Conservation (phyloP, 1,139 yeast species). For the Petasospora rhodanensis region DNA sequence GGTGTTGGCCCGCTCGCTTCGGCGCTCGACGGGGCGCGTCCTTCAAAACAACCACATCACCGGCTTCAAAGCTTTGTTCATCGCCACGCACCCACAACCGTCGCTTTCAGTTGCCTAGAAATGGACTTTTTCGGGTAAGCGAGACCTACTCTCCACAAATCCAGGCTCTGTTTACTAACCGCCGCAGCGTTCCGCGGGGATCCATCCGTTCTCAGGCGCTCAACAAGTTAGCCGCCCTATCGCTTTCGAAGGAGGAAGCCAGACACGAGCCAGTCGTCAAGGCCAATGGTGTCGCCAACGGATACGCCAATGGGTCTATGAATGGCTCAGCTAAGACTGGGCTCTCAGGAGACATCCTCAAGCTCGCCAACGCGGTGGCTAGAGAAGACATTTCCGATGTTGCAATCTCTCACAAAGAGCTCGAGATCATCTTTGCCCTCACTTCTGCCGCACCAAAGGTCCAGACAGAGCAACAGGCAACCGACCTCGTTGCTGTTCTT, state of each 20-base stretch:
- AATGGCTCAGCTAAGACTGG: constrained; percentile 2
- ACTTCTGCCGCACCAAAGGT: constrained; percentile 48
- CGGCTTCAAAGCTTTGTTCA: too few species aligned
- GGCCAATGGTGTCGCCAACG: constrained; percentile 1
- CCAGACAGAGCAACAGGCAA: constrained; percentile 44
- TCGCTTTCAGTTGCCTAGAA: too few species aligned
- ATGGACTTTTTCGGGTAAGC: too few species aligned
- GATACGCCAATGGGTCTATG: constrained; percentile 3
- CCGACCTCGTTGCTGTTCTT: constrained; percentile 47
- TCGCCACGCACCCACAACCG: too few species aligned
- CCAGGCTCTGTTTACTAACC: too few species aligned
- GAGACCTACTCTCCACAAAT: too few species aligned
- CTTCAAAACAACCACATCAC: too few species aligned
- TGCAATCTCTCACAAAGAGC: constrained; percentile 42
- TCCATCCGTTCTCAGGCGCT: constrained; percentile 24
- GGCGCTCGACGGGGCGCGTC: too few species aligned
- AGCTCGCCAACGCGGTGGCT: constrained; percentile 16
- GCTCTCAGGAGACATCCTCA: constrained; percentile 18
- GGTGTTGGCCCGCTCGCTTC: too few species aligned
- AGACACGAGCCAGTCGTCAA: neutral
- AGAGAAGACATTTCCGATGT: constrained; percentile 17
- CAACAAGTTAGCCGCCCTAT: constrained; percentile 21
- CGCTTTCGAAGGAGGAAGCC: constrained; percentile 9
- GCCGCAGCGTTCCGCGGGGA: constrained; percentile 22
- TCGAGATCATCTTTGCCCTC: constrained; percentile 67